Base-by-base conservation (phyloP, 2,329 filamentous ascomycete species). In the Simplicillium aogashimaense region DNA sequence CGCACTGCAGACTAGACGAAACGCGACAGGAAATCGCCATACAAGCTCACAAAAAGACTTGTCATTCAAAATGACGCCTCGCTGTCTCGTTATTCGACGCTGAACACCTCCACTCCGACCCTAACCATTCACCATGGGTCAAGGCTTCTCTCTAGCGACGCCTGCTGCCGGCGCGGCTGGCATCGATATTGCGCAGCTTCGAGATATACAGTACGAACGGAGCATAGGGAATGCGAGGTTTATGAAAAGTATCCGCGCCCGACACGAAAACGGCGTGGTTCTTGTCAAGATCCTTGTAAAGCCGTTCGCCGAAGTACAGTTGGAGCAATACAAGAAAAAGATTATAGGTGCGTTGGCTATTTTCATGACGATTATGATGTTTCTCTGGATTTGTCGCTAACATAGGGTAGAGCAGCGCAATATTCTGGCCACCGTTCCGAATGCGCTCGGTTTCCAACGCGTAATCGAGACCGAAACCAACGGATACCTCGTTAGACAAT, bases 201-300 rank as follows among this genome's bases (percentile, higher is more conserved):
- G 85, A 34, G 92, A 97, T 57, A 69, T 97, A 43, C 79, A 83
- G 30, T 95, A 95, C 65, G 92, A 98, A 64, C 88, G 84, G 63
- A 87, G 87, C 29, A 78, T 98, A 54, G 90, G 90, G 36, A 87
- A 84, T 49, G 88, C 87, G 17, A 81, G 92, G 30, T 95, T 98
- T 54, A 92, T 98, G 82, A 95, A 97, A 64, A 92, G 86, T 47
- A 89, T 97, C 48, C 80, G 90, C 48, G 92, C 90, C 17, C 77
- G 88, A 37, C 86, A 94, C 58, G 83, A 84, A 53, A 85, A 95
- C 68, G 90, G 92, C 41, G 72, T 95, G 32, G 89, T 94, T 14
- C 81, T 97, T 41, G 88, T 94, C 56, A 97, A 97, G 65, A 83
- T 95, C 25, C 83, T 95, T 42, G 86, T 94, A 61, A 98, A 98